phyloP scores from a whole-genome alignment of 441 rosid species.

The Gossypium laxum region DNA sequence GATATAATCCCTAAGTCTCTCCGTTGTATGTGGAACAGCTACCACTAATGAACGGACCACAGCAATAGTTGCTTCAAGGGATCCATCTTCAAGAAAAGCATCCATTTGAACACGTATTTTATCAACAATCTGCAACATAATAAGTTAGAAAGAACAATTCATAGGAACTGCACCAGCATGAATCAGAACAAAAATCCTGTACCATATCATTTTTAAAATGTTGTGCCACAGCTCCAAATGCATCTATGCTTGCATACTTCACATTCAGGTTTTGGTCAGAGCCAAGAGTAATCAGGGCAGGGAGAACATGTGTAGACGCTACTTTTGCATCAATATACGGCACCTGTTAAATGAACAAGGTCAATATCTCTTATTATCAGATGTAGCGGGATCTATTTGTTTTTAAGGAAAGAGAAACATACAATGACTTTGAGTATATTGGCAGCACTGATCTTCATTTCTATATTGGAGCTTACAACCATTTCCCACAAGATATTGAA shows the following conservation, averaged over 20 bases:
- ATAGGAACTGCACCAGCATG: conserved; percentile 7
- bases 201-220: conserved; percentile 91
- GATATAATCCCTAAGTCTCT: conserved; percentile 85
- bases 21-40: conserved; percentile 90
- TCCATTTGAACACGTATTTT: conserved; percentile 98
- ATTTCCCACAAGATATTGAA: conserved; percentile 89
- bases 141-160: conserved; percentile 8
- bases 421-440: conserved; percentile 72
- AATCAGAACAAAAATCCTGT: conserved; percentile 13
- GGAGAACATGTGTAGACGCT: conserved; percentile 73
- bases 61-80: conserved; percentile 85
- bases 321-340: conserved; percentile 73
- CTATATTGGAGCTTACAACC: conserved; percentile 70
- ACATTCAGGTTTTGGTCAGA: conserved; percentile 89
- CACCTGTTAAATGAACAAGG: conserved; percentile 37
- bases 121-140: conserved; percentile 69
- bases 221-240: conserved; percentile 91
- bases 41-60: conserved; percentile 76
- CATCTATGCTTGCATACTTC: conserved; percentile 92
- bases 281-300: conserved; percentile 89
- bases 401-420: conserved; percentile 27
- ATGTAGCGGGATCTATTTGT: conserved; percentile 13
- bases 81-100: conserved; percentile 97
- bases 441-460: conserved; percentile 74
- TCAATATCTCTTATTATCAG: conserved; percentile 1